These are phyloP conservation scores for Monsonia emarginata DNA, from an alignment of 441 rosid genomes.

Conservation along the genomic window DNA sequence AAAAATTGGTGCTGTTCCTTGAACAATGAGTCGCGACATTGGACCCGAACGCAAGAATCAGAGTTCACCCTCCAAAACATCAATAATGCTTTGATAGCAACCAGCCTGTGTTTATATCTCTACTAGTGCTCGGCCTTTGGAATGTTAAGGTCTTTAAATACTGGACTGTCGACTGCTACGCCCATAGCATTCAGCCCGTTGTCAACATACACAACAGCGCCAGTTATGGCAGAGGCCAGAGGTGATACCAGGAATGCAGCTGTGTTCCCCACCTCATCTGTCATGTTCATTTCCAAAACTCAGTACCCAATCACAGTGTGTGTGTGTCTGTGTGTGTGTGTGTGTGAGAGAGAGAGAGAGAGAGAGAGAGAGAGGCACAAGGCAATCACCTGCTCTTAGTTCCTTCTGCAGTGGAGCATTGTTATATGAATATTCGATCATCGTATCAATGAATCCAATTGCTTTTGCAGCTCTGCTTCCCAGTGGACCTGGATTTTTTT, in stretches of 20 bases:
- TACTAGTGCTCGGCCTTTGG: constrained; percentile 36
- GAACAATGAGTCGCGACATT: too few relatives aligned
- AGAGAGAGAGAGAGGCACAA: not conserved
- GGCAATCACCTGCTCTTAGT: constrained; percentile 59
- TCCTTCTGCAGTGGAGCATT: constrained; percentile 79
- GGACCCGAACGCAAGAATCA: too few relatives aligned
- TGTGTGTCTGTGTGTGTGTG: too few relatives aligned
- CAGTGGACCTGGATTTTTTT: constrained; percentile 46
- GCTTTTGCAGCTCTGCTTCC: constrained; percentile 87
- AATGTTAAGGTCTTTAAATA: constrained; percentile 51
- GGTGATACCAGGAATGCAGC: constrained; percentile 84
- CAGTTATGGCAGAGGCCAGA: constrained; percentile 72
- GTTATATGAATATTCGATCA: constrained; percentile 65
- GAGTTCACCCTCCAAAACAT: too few relatives aligned
- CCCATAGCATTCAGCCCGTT: constrained; percentile 94
- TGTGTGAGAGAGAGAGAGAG: not conserved
- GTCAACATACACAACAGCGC: constrained; percentile 73
- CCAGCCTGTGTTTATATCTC: too few relatives aligned
- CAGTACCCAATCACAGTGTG: too few relatives aligned
- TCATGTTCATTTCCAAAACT: constrained; percentile 1
- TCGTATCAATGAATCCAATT: constrained; percentile 72
- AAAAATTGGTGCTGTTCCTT: too few relatives aligned
- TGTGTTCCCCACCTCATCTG: constrained; percentile 63
- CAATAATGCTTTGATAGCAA: too few relatives aligned
- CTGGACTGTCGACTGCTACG: constrained; percentile 78